Evolutionary conservation across 257 asterid species (phyloP), one percentile per base, ranked within the genome.

Genomic region (Gentiana macrophylla): DNA sequence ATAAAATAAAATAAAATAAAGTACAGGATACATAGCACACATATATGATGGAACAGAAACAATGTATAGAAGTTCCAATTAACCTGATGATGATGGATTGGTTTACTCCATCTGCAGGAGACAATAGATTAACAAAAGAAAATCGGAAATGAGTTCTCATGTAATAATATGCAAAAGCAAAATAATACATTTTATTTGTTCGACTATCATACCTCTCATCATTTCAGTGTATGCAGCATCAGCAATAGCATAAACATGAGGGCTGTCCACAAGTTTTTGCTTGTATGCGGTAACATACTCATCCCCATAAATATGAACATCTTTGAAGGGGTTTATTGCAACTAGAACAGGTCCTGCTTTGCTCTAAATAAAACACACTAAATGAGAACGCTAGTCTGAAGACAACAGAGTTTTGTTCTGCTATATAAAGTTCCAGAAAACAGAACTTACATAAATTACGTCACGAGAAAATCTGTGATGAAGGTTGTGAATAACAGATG

Each of bases 11-110:
- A 4, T 5, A 5, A 41, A 5, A 41, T 5, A 41, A 41, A 62
- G 57, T 41, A 33, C 59, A 35, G 15, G 52, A 35, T 13, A 49
- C 34, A 35, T 37, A 61, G 51, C 64, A 59, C 59, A 60, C 6
- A 6, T 70, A 24, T 24, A 41, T 56, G 65, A 34, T 62, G n/a
- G 44, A 61, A 64, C 50, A 11, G 55, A 56, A 57, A 62, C 45
- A 50, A 47, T n/a, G 10, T 48, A 38, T 46, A 49, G 61, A 52
- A 77, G 54, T 46, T 69, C 63, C 35, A 61, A 61, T 81, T 55
- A 47, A 91, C 99, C 99, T 92, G 77, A 88, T 84, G 44, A 92
- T 84, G 64, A 92, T 81, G 52, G 99, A 92, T 76, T 92, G 99
- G 56, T 88, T 77, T 67, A 62, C 53, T 58, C 72, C 79, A 70